Conservation (phyloP, 768 basidiomycete genomes). For the Mrakia hoshinonis region DNA sequence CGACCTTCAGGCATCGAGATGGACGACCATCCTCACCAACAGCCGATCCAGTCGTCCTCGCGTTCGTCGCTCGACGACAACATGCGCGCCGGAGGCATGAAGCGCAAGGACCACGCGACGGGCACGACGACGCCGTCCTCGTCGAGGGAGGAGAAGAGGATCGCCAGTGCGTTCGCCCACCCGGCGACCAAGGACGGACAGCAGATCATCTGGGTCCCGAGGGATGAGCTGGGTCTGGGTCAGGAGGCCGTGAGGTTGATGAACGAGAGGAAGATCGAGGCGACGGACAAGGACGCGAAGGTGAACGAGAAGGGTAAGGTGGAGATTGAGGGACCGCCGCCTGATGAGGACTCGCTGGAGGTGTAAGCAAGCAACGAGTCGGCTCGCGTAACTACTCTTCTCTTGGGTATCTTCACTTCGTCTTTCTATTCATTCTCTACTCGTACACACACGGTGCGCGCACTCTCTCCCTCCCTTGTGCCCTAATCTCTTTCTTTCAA, state of each 20-base stretch:
- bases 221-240: conserved; percentile 59
- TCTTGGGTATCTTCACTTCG: neutral
- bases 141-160: conserved; percentile 32
- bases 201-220: conserved; percentile 74
- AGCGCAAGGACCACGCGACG: neutral
- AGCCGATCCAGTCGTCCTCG: conserved; percentile 1
- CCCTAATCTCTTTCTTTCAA: neutral
- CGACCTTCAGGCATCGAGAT: conserved; percentile 8
- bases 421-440: neutral
- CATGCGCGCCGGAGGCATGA: neutral
- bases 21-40: neutral
- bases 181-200: conserved; percentile 64
- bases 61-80: neutral
- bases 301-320: conserved; percentile 38
- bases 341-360: conserved; percentile 30
- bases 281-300: conserved; percentile 47
- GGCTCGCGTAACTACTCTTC: neutral
- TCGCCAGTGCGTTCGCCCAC: conserved; percentile 59
- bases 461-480: neutral
- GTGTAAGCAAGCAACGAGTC: neutral
- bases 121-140: neutral
- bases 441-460: too few relatives aligned
- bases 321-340: conserved; percentile 38
- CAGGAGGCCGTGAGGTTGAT: conserved; percentile 55
- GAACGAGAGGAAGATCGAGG: conserved; percentile 49